Base-by-base conservation (phyloP, 1,139 yeast species). In the Candida buenavistaensis region DNA sequence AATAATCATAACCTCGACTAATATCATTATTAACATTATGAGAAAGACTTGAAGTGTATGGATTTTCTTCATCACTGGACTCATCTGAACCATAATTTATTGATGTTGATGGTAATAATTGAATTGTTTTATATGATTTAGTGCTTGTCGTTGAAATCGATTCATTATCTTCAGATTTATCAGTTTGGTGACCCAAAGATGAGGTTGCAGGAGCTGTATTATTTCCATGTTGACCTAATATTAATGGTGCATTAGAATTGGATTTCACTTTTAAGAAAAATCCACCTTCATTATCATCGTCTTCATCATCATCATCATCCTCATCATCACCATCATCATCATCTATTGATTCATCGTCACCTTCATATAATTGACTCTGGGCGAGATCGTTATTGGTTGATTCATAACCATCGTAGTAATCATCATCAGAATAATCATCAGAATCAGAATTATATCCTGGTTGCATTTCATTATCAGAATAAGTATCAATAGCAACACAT, bases 331-430 rank as follows among this genome's bases (percentile, higher is more conserved):
- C 56, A 20, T 44, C 46, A 30, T 44, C 39, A 36, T 48, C 41
- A 17, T 40, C 40, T n/a, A 45, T 54, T 33, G 53, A 44, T 21
- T 54, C 55, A 23, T 48, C 50, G 28, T 54, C 55, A 33, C 62
- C 68, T 21, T 65, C 74, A 33, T 62, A 54, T 29, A 45, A 51
- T 13, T 60, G 55, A 40, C 80, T 79, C 16, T 86, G 56, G 0
- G 94, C 87, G 40, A 85, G 79, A 57, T 97, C 88, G 59, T 92
- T 97, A 53, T 87, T 90, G 16, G 92, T 97, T 37, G 88, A 78
- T 54, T 87, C 94, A 53, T 83, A 45, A 27, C 50, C 43, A 33
- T 48, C 47, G 23, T 48, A 46, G 15, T 43, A 46, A 30, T 46
- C 50, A 30, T 46, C 50, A 36, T 41, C 52, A 41, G 46, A 55